Conservation (phyloP, 116 monocot species). For the Trichopus zeylanicus region DNA sequence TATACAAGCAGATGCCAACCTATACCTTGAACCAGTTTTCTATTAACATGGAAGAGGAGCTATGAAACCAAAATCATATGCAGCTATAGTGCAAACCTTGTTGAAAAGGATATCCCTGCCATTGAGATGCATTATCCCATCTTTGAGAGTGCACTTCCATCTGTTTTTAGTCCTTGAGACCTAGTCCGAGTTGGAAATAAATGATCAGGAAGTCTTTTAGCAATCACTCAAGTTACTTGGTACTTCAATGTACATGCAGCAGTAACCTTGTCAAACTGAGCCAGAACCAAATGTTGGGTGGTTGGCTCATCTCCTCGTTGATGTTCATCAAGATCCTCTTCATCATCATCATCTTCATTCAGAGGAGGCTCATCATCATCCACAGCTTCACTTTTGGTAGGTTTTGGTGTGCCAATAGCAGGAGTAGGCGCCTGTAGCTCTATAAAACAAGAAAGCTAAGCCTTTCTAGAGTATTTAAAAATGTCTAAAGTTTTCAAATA, state of each 20-base stretch:
- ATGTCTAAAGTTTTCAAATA: background rate
- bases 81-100: constrained; percentile 37
- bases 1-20: too few relatives aligned
- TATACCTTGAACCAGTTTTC: too few relatives aligned
- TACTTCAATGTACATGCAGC: background rate
- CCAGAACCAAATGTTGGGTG: constrained; percentile 90
- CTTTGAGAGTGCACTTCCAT: constrained; percentile 97
- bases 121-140: constrained; percentile 96
- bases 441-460: constrained; percentile 3
- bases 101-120: constrained; percentile 88
- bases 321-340: constrained; percentile 83
- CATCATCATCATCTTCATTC: constrained; percentile 80
- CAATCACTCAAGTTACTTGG: background rate
- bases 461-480: background rate
- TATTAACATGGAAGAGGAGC: background rate
- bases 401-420: constrained; percentile 48
- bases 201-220: background rate
- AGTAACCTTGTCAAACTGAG: constrained; percentile 93
- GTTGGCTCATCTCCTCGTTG: constrained; percentile 72
- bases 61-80: background rate
- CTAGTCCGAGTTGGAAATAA: constrained; percentile 11
- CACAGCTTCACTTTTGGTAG: constrained; percentile 31
- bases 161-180: constrained; percentile 79
- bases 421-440: constrained; percentile 48
- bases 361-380: constrained; percentile 71